These are phyloP conservation scores for Epicoccum sorghinum DNA, from an alignment of 2,329 filamentous ascomycete genomes.

Conservation along the genomic window DNA sequence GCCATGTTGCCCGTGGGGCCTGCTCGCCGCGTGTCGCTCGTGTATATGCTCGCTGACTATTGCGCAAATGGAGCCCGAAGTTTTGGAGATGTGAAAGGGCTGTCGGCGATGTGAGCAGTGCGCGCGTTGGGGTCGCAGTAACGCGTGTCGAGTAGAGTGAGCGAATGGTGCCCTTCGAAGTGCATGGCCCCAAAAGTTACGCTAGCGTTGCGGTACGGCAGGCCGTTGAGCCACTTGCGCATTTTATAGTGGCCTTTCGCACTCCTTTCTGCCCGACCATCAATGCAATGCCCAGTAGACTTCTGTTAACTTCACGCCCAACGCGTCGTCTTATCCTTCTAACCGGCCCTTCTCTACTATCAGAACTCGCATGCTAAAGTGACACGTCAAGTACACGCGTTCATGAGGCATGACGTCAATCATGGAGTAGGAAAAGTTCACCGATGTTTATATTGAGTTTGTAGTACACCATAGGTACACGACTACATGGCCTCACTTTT, in stretches of 20 bases:
- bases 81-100: slow-evolving; percentile 9
- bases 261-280: slow-evolving; percentile 9
- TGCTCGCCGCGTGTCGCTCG: slow-evolving; percentile 33
- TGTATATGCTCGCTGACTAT: slow-evolving; percentile 12
- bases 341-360: background rate
- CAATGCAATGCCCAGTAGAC: background rate
- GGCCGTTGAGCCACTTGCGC: slow-evolving; percentile 9
- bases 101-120: slow-evolving; percentile 25
- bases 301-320: background rate
- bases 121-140: slow-evolving; percentile 26
- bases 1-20: slow-evolving; percentile 49
- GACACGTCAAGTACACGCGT: slow-evolving; percentile 12
- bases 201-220: slow-evolving; percentile 14
- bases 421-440: background rate
- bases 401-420: slow-evolving; percentile 9
- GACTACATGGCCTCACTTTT: no score
- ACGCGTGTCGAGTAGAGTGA: slow-evolving; percentile 16
- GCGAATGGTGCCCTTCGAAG: slow-evolving; percentile 16
- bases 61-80: slow-evolving; percentile 10
- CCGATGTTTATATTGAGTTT: background rate
- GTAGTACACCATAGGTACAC: no score
- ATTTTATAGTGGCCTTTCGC: slow-evolving; percentile 7
- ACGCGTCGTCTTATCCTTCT: slow-evolving; percentile 1
- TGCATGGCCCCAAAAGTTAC: slow-evolving; percentile 14
- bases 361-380: no score